These are phyloP conservation scores for Tetrahymena borealis DNA, from an alignment of 73 alveolate species.

Conservation along the genomic window DNA sequence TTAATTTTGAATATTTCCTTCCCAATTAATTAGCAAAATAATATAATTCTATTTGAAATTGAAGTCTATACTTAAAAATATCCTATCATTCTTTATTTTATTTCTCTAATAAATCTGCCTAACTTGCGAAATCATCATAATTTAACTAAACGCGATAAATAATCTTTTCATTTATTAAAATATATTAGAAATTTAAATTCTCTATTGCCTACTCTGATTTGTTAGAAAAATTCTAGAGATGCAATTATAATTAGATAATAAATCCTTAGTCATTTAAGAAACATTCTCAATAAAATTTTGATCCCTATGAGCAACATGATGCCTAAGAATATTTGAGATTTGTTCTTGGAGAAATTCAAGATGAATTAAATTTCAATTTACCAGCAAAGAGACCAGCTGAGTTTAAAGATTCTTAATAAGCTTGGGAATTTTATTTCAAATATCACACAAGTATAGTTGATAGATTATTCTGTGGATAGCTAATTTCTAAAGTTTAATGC, in stretches of 20 bases:
- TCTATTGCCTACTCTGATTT: slow-evolving; percentile 16
- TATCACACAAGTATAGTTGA: slow-evolving; percentile 48
- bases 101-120: no score
- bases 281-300: slow-evolving; percentile 35
- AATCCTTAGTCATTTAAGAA: slow-evolving; percentile 15
- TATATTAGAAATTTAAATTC: neutral
- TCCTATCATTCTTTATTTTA: no score
- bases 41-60: no score
- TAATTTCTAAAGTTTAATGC: slow-evolving; percentile 52
- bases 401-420: slow-evolving; percentile 28
- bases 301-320: slow-evolving; percentile 53
- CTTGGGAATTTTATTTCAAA: slow-evolving; percentile 38
- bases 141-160: no score
- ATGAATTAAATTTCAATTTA: slow-evolving; percentile 43
- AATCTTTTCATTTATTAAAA: no score
- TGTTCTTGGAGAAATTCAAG: slow-evolving; percentile 49
- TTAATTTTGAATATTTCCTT: neutral
- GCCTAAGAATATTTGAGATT: slow-evolving; percentile 58
- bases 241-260: slow-evolving; percentile 6
- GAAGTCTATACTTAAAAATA: no score
- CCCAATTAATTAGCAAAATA: neutral
- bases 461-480: slow-evolving; percentile 53
- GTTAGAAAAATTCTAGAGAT: slow-evolving; percentile 27
- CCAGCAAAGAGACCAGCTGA: slow-evolving; percentile 27
- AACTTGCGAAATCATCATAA: no score